Evolutionary conservation across 805 yeast genomes (phyloP).

Genomic region (Ogataea trehaloabstinens): DNA sequence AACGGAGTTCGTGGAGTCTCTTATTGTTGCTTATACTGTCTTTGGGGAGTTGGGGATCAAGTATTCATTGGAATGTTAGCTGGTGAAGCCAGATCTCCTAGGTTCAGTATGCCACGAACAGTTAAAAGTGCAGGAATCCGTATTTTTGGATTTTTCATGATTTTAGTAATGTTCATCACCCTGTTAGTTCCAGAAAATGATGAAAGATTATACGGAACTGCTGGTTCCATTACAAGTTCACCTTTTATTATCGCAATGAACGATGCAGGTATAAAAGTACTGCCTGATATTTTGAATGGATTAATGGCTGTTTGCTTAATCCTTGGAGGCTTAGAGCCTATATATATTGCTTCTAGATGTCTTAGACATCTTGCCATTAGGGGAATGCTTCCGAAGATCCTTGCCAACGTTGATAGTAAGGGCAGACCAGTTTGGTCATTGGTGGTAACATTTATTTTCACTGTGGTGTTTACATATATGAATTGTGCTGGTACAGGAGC

Average conservation of each 20-base stretch:
- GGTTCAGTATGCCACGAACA: conserved; percentile 14
- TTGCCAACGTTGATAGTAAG: conserved; percentile 9
- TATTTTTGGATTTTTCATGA: conserved; percentile 38
- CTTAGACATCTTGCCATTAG: conserved; percentile 11
- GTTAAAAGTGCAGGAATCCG: conserved; percentile 12
- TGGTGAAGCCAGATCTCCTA: conserved; percentile 11
- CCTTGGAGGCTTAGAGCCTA: conserved; percentile 10
- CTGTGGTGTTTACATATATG: conserved; percentile 11
- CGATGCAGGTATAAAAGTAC: conserved; percentile 51
- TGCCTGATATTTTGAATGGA: conserved; percentile 64
- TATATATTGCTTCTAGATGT: conserved; percentile 11
- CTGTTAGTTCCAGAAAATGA: conserved; percentile 54
- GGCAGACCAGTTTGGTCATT: conserved; percentile 9
- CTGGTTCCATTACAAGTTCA: conserved; percentile 53
- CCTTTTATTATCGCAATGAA: conserved; percentile 70
- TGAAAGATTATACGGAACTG: conserved; percentile 43
- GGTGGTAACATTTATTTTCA: conserved; percentile 8
- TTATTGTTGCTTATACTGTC: conserved; percentile 10
- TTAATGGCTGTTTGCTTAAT: conserved; percentile 48
- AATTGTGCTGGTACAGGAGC: conserved; percentile 14
- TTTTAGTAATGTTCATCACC: conserved; percentile 48
- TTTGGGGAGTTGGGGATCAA: conserved; percentile 15
- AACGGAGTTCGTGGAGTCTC: conserved; percentile 12
- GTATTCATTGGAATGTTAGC: conserved; percentile 13
- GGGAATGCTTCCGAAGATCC: conserved; percentile 9